Base-by-base conservation (phyloP, 306 rosid species). In the Trifolium pratense region DNA sequence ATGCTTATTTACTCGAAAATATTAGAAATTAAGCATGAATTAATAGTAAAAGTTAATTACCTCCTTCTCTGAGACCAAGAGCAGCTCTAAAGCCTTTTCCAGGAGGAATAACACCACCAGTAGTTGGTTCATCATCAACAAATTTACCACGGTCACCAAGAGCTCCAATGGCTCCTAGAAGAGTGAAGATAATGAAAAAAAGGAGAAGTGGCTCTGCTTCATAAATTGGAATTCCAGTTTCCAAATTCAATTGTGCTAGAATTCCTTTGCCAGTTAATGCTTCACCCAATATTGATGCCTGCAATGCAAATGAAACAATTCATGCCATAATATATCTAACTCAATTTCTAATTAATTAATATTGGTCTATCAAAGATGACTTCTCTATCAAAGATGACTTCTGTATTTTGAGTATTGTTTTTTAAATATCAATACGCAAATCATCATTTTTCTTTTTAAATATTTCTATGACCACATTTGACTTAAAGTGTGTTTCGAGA, bases 161-260 rank as follows among this genome's bases (percentile, higher is more conserved):
- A 56, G 90, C 97, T 83, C 99, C 99, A 18, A 94, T 94, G 88
- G 99, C 99, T 88, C 99, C 99, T 12, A 94, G 87, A 0, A 94
- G 82, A 3, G 99, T 94, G 83, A 94, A 94, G 14, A 94, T 90
- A 81, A 94, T 94, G 90, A 94, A 89, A 81, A 94, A 94, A 6
- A 94, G 91, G 55, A 94, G 97, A 68, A 94, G 96, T 1, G 99
- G 99, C 70, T 94, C 99, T 0, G 99, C 99, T 81, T 95, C 99
- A 69, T 90, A 90, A 32, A 95, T 91, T 11, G 99, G 99, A 78
- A 94, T 2, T 60, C 99, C 97, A 3, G 99, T 94, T 78, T 94
- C 97, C 76, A 94, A 62, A 53, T 94, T 94, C 89, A 91, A 52
- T 72, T 94, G 99, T 23, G 91, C 14, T 21, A 94, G 87, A 83